These are phyloP conservation scores for Nemania sp. DNA, from an alignment of 2,329 filamentous ascomycete species.

Conservation along the genomic window DNA sequence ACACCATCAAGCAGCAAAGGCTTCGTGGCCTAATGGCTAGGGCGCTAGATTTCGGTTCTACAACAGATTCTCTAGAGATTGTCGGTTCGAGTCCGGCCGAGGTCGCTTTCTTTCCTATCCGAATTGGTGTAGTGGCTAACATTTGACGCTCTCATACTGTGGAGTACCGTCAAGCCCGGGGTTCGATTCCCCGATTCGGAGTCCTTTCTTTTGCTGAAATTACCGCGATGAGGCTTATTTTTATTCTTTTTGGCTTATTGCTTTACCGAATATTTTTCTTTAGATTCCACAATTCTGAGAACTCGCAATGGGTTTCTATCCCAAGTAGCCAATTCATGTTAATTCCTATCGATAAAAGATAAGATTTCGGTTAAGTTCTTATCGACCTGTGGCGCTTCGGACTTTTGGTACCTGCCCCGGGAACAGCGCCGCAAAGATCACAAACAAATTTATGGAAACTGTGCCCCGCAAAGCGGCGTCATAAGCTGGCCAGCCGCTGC, in stretches of 20 bases:
- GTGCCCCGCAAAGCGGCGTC: conserved; percentile 16
- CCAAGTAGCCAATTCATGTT: too few relatives aligned
- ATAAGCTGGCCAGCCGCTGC: conserved; percentile 1
- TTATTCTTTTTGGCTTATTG: too few relatives aligned
- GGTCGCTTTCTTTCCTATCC: conserved; percentile 28
- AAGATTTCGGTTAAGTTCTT: conserved; percentile 22
- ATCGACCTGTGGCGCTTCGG: conserved; percentile 2
- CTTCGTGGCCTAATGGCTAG: conserved; percentile 29
- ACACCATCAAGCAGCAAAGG: conserved; percentile 1
- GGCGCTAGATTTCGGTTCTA: conserved; percentile 26
- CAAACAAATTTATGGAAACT: conserved; percentile 16
- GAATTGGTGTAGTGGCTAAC: conserved; percentile 43
- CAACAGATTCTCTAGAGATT: conserved; percentile 23
- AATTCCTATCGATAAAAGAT: conserved; percentile 19
- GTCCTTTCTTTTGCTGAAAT: too few relatives aligned
- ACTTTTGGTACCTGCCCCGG: neutral
- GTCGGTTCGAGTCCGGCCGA: conserved; percentile 29
- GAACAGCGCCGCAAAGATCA: neutral
- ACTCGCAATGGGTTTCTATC: too few relatives aligned
- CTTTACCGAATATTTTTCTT: too few relatives aligned
- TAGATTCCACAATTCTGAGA: too few relatives aligned
- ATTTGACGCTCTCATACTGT: conserved; percentile 42
- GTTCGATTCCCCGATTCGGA: conserved; percentile 41
- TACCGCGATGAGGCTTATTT: too few relatives aligned
- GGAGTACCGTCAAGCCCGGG: conserved; percentile 36